Base-by-base conservation (phyloP, 495 filamentous ascomycete species). In the Penicillium salamii region DNA sequence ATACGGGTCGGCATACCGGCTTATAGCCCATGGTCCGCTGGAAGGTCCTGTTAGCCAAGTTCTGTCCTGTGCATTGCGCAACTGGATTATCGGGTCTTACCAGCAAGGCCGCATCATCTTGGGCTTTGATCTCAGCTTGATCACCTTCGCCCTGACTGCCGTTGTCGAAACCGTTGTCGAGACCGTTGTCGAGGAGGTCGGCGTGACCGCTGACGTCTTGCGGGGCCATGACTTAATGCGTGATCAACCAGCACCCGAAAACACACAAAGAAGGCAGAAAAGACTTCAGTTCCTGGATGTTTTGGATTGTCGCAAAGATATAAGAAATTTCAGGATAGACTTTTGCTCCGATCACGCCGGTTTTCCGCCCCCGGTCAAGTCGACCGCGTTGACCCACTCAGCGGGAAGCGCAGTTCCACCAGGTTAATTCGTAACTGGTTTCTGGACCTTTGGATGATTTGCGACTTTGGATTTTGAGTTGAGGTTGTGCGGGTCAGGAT, bases 1-100 rank as follows among this genome's bases (percentile, higher is more conserved):
- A 23, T 36, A 52, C 41, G 18, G 17, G 18, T 35, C 9, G 6
- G 61, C 71, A 54, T 67, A 77, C 73, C 50, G 71, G 73, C 61
- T 75, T 73, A 41, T 77, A 77, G 50, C 73, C 73, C 66, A 76
- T 70, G 6, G 71, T 74, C 53, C 63, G 63, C 73, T 76, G 52
- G 11, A 20, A 29, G 1, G 26, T 49, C 15, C 21, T n/a, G 35
- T 33, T 33, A 44, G 34, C 19, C 18, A 21, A n/a, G n/a, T 31
- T 1, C 24, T 5, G 3, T 32, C 5, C 29, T 32, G 11, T 7
- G 29, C 29, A 7, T 3, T 8, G 8, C 23, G 3, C 8, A 3
- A 26, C 4, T 3, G 23, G 3, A 31, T 4, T 24, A 38, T 13
- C 2, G 23, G 8, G 3, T 65, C 70, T 48, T 52, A 75, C 72